A percentile compares a stretch with the other conserved stretches of the same genome.
These are phyloP conservation scores for Ophiostoma quercus DNA, from an alignment of 2,329 filamentous ascomycete genomes.

Conservation along the genomic window DNA sequence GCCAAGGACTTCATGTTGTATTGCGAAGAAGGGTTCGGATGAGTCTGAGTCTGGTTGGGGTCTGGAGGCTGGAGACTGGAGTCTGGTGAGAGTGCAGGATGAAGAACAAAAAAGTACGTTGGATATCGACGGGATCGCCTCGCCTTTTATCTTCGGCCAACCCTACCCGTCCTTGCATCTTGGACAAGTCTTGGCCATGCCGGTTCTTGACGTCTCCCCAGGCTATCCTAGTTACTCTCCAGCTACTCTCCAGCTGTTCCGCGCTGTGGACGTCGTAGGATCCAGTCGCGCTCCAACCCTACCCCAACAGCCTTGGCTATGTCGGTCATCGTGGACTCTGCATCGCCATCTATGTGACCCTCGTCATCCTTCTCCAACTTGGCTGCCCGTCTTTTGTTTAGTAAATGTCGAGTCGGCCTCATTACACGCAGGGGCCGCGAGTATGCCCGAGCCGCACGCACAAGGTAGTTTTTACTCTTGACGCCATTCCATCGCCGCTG, in stretches of 20 bases:
- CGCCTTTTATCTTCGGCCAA: not conserved
- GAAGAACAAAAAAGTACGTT: not conserved
- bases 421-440: conserved; percentile 3
- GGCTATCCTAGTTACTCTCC: too few species aligned
- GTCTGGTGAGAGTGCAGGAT: not conserved
- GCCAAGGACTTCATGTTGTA: conserved; percentile 6
- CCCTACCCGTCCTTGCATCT: not conserved
- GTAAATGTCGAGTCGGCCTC: not conserved
- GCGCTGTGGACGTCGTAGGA: too few species aligned
- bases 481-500: not conserved
- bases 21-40: not conserved
- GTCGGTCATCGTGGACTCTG: conserved; percentile 1
- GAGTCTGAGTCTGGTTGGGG: not conserved
- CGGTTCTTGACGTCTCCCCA: not conserved
- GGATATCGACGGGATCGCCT: not conserved
- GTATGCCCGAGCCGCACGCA: conserved; percentile 8
- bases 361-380: not conserved
- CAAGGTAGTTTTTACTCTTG: conserved; percentile 1
- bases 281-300: not conserved
- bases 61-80: not conserved
- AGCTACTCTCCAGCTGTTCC: not conserved
- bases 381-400: not conserved
- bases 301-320: not conserved
- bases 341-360: not conserved
- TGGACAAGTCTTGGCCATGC: not conserved